phyloP scores from a whole-genome alignment of 257 asterid species.

The Solanum dulcamara region DNA sequence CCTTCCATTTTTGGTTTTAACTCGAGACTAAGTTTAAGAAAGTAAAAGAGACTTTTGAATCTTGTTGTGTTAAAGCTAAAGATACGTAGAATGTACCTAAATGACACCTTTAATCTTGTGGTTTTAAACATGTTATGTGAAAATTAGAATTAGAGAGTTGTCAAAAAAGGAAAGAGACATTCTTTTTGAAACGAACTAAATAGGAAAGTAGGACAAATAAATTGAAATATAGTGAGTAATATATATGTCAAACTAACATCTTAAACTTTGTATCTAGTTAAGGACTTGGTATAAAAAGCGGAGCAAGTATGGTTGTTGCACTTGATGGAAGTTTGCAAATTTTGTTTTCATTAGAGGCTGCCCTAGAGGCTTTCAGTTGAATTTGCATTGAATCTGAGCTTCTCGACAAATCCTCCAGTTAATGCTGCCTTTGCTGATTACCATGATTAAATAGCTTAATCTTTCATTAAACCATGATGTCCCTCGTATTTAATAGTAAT shows the following conservation, averaged over 20 bases:
- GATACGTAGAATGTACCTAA: not conserved
- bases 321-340: not conserved
- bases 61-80: not conserved
- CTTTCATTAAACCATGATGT: not conserved
- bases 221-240: not conserved
- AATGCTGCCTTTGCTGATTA: not conserved
- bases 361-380: not conserved
- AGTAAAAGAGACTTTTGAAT: not conserved
- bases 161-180: not conserved
- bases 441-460: not conserved
- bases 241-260: not conserved
- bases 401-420: not conserved
- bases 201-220: not conserved
- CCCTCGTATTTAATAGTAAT: not conserved
- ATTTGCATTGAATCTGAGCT: not conserved
- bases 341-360: not conserved
- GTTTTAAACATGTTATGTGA: not conserved
- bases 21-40: not conserved
- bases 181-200: not conserved
- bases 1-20: fast-evolving
- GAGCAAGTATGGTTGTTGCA: not conserved
- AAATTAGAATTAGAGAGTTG: not conserved
- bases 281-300: not conserved
- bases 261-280: not conserved
- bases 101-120: not conserved